Evolutionary conservation across 768 basidiomycete genomes (phyloP), one percentile per base, ranked within the genome.

Genomic region (Lyophyllum shimeji): DNA sequence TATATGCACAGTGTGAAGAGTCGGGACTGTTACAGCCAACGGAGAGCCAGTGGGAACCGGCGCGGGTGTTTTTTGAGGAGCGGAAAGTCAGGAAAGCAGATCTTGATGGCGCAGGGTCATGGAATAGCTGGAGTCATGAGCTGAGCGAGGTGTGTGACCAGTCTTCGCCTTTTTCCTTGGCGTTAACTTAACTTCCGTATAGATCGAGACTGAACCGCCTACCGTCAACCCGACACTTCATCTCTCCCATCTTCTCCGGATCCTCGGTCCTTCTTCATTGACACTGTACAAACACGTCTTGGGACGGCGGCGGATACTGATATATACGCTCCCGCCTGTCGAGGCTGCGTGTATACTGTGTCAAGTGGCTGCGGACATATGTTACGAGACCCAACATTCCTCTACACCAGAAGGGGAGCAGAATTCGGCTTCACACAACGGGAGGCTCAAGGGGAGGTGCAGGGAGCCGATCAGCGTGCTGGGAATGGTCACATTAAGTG

Each of bases 201-300:
- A 73, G 67, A 56, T 60, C 50, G 62, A 74, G 55, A 53, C 67
- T 12, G 68, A 73, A 15, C 60, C 66, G 23, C 52, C 65, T 42
- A 65, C 63, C 52, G 52, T 65, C 7, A 78, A 79, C 58, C 90
- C 89, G 5, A 83, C 85, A 4, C 69, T 87, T 2, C 89, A 90
- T 59, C 82, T 94, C 39, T 81, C 91, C 0, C 87, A 90, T 56
- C 72, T 93, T 20, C 71, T 93, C 25, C 84, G 86, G 25, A 84
- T 92, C 50, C 76, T 94, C 23, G 92, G 92, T 0, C 89, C 90
- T 0, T 89, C 90, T 1, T 82, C 83, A 0, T 71, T 93, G 33
- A 93, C 89, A 0, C 69, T 93, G 2, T 90, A 90, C 73, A 92
- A 92, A 63, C 83, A 92, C 62, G 81, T 90, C 15, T 76, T 93